Conservation (phyloP, 2,329 filamentous ascomycete genomes). For the Cyphellophora europaea region DNA sequence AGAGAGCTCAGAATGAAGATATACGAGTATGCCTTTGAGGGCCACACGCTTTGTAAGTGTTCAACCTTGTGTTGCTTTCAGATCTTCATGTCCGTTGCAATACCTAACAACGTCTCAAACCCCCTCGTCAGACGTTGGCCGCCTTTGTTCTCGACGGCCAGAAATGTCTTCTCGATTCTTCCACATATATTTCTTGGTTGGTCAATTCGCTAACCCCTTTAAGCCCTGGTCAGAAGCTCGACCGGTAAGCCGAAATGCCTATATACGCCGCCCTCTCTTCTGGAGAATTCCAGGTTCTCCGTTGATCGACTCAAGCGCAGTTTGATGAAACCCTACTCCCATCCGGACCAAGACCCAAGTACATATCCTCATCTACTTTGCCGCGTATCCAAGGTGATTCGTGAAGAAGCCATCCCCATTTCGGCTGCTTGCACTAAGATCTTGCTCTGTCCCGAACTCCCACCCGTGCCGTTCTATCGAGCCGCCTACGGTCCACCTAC, state of each 20-base stretch:
- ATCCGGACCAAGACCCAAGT: not conserved
- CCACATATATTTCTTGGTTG: not conserved
- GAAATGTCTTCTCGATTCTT: too few species aligned
- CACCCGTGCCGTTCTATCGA: too few species aligned
- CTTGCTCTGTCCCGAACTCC: not conserved
- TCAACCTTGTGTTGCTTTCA: too few species aligned
- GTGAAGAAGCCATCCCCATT: conserved; percentile 1
- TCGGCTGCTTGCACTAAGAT: not conserved
- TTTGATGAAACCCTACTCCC: not conserved
- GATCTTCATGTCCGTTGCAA: too few species aligned
- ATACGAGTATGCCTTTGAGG: too few species aligned
- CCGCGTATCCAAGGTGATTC: not conserved
- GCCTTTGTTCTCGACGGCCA: too few species aligned
- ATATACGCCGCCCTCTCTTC: not conserved
- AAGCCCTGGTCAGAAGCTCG: not conserved
- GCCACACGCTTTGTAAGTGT: too few species aligned
- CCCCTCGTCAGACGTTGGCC: too few species aligned
- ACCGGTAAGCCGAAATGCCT: not conserved
- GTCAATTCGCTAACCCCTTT: not conserved
- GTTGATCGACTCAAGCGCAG: not conserved
- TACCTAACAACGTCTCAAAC: too few species aligned
- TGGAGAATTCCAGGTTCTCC: not conserved
- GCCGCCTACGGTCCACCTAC: too few species aligned
- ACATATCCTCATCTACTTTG: not conserved
- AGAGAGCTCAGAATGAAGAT: too few species aligned